A percentile compares a stretch with the other conserved stretches of the same genome.
These are phyloP conservation scores for Nitzschia sp. DNA, from an alignment of 108 stramenopile species.

Conservation along the genomic window DNA sequence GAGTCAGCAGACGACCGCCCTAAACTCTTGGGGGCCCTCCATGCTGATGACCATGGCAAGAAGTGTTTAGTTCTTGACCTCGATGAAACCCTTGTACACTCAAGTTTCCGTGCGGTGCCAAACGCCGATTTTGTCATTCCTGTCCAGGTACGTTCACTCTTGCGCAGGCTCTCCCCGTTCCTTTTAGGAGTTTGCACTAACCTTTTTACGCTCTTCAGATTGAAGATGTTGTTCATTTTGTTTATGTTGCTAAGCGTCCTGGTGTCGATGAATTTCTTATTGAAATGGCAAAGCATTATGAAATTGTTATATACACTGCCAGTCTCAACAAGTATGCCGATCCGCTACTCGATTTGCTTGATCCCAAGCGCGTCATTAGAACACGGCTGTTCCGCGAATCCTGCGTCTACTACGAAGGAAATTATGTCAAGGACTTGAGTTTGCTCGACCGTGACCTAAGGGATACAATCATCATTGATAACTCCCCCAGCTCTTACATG, in stretches of 20 bases:
- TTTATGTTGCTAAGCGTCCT: conserved; percentile 97
- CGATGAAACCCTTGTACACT: conserved; percentile 99
- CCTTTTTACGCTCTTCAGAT: conserved; percentile 56
- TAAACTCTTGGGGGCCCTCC: conserved; percentile 58
- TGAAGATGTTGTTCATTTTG: conserved; percentile 95
- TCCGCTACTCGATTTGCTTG: conserved; percentile 94
- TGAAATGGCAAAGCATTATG: conserved; percentile 94
- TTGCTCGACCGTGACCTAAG: conserved; percentile 84
- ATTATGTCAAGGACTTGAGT: conserved; percentile 96
- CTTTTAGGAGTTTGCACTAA: not conserved
- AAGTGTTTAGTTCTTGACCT: conserved; percentile 96
- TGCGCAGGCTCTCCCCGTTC: not conserved
- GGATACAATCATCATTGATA: conserved; percentile 96
- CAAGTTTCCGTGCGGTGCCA: conserved; percentile 93
- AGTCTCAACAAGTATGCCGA: conserved; percentile 98
- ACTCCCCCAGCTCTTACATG: conserved; percentile 94
- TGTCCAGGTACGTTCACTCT: conserved; percentile 79
- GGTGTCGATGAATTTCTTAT: conserved; percentile 95
- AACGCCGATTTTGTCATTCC: conserved; percentile 98
- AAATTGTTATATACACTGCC: conserved; percentile 98
- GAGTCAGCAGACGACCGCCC: conserved; percentile 41
- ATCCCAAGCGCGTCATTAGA: conserved; percentile 81
- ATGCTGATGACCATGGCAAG: conserved; percentile 77
- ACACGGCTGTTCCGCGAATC: conserved; percentile 95
- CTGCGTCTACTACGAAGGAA: conserved; percentile 97